These are phyloP conservation scores for Pseudozyma thailandica DNA, from an alignment of 1,284 basidiomycete genomes.

Conservation along the genomic window DNA sequence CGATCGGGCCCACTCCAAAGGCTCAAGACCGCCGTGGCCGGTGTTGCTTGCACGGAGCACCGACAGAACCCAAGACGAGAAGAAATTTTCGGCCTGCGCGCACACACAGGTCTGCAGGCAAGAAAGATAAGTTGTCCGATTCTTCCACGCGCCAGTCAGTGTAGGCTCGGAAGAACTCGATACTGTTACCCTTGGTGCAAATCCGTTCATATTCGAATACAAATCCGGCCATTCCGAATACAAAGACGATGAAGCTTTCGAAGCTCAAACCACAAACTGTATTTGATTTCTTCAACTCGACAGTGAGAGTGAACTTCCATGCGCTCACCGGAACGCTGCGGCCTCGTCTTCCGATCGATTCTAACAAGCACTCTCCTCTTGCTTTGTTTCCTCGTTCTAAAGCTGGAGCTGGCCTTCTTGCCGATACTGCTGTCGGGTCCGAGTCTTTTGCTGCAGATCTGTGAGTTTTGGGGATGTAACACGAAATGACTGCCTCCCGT, in stretches of 20 bases:
- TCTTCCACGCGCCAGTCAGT: background rate
- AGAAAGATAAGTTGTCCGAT: background rate
- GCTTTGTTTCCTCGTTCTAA: too few relatives aligned
- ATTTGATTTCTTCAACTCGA: background rate
- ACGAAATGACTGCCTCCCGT: too few relatives aligned
- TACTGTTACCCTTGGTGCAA: background rate
- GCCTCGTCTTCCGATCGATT: background rate
- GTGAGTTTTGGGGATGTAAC: too few relatives aligned
- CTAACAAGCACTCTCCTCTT: too few relatives aligned
- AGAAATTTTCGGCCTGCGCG: constrained; percentile 2
- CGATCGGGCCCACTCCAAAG: constrained; percentile 1
- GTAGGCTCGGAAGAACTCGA: constrained; percentile 4
- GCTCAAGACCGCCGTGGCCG: constrained; percentile 2
- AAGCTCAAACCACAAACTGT: too few relatives aligned
- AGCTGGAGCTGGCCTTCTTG: too few relatives aligned
- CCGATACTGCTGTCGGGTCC: too few relatives aligned
- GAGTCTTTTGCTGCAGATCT: too few relatives aligned
- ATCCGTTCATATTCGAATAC: constrained; percentile 10
- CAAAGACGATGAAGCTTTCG: background rate
- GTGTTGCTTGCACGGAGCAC: constrained; percentile 7
- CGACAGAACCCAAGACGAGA: background rate
- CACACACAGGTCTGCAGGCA: constrained; percentile 2
- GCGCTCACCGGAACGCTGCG: background rate
- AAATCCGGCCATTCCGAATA: background rate
- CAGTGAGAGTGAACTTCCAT: background rate